Evolutionary conservation across 306 rosid species (phyloP).

Genomic region (Prunus dulcis): DNA sequence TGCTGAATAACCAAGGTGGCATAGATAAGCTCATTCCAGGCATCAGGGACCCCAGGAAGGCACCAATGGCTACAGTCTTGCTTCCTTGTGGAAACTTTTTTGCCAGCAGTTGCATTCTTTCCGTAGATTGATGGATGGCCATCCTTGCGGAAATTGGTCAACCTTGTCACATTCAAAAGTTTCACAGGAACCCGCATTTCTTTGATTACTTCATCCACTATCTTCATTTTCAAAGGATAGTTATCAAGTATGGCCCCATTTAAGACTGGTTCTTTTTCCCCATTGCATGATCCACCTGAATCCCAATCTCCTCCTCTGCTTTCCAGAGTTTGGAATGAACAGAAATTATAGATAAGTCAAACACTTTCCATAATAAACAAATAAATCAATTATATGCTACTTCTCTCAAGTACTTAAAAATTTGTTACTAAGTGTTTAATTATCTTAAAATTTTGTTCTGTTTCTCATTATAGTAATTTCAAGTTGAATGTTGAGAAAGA

Average conservation of each 20-base stretch:
- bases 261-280: slow-evolving; percentile 72
- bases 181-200: slow-evolving; percentile 67
- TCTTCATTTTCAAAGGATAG: slow-evolving; percentile 93
- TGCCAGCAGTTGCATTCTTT: slow-evolving; percentile 29
- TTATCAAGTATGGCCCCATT: slow-evolving; percentile 62
- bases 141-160: slow-evolving; percentile 92
- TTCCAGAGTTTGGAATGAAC: slow-evolving; percentile 9
- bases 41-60: slow-evolving; percentile 95
- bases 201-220: slow-evolving; percentile 68
- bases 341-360: background rate
- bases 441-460: background rate
- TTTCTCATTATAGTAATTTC: background rate
- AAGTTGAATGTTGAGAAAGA: background rate
- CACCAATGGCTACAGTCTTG: slow-evolving; percentile 98
- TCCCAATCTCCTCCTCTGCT: slow-evolving; percentile 98
- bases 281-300: slow-evolving; percentile 95
- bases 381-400: background rate
- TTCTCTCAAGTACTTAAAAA: background rate
- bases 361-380: background rate
- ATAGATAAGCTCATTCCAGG: slow-evolving; percentile 90
- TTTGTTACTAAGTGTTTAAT: background rate
- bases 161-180: slow-evolving; percentile 76
- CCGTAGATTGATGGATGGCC: slow-evolving; percentile 86
- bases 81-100: slow-evolving; percentile 54
- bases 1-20: slow-evolving; percentile 55